A percentile compares a stretch with the other conserved stretches of the same genome.
These are phyloP conservation scores for Colletotrichum camelliae DNA, from an alignment of 2,329 filamentous ascomycete species.

Conservation along the genomic window DNA sequence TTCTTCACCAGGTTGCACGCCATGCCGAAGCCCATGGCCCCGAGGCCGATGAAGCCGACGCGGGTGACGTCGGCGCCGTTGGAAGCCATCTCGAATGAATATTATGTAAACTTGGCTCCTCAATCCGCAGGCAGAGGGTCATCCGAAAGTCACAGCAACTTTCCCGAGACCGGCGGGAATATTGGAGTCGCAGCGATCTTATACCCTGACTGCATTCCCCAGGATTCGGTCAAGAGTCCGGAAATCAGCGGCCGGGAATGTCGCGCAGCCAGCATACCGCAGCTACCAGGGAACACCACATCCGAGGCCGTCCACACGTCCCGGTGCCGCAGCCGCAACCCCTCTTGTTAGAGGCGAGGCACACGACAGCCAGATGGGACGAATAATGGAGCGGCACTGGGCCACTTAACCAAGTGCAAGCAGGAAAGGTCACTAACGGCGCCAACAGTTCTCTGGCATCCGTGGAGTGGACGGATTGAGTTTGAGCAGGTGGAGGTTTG, in stretches of 20 bases:
- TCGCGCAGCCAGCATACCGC: neutral
- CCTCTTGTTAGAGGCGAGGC: neutral
- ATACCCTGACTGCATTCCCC: conserved; percentile 7
- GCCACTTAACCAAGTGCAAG: neutral
- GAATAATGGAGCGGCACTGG: neutral
- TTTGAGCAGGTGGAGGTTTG: conserved; percentile 1
- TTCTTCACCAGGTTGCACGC: conserved; percentile 35
- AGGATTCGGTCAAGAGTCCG: neutral
- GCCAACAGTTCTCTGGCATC: neutral
- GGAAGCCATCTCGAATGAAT: conserved; percentile 1
- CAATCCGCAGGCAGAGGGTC: neutral
- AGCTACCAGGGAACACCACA: neutral
- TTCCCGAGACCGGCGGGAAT: neutral
- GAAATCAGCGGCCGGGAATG: neutral
- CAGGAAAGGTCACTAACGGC: neutral
- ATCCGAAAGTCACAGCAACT: neutral
- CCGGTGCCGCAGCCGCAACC: neutral
- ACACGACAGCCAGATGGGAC: neutral
- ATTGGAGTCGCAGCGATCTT: conserved; percentile 10
- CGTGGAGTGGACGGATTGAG: neutral
- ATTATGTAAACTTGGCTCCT: neutral
- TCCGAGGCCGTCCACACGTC: neutral
- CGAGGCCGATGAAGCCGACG: conserved; percentile 40
- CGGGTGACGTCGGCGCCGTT: neutral
- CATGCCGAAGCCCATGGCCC: conserved; percentile 44